Percentiles rank a stretch among this genome's conserved stretches.
Conservation (phyloP, 116 monocot genomes). For the Iris pallida region DNA sequence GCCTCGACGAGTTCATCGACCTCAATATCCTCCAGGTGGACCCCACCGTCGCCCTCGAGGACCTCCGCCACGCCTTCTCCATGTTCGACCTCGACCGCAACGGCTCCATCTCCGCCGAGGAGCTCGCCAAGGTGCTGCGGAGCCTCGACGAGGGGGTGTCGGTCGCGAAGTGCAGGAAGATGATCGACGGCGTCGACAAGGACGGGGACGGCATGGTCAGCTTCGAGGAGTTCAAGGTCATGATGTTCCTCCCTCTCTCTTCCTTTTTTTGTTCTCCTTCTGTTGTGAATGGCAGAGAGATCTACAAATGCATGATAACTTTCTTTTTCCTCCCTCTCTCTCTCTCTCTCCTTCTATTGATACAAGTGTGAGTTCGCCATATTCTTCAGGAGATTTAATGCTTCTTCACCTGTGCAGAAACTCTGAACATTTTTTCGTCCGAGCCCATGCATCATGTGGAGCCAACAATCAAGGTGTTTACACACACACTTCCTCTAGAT, state of each 20-base stretch:
- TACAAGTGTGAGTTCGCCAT: neutral
- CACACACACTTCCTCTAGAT: neutral
- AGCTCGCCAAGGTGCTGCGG: no score
- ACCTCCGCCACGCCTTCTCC: no score
- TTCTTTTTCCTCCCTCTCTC: neutral
- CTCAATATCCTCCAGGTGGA: no score
- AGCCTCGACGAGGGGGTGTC: no score
- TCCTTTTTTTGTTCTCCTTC: neutral
- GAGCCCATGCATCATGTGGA: slow-evolving; percentile 90
- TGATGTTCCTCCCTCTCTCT: neutral
- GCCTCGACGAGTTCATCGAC: no score
- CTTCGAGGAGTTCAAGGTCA: no score
- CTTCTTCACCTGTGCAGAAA: slow-evolving; percentile 83
- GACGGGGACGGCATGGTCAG: no score
- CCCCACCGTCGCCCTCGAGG: no score
- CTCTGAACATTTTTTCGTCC: slow-evolving; percentile 91
- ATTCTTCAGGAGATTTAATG: slow-evolving; percentile 44
- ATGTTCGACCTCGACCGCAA: no score
- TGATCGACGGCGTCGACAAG: no score
- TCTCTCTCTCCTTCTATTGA: neutral
- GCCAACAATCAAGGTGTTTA: slow-evolving; percentile 48
- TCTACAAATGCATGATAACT: slow-evolving; percentile 13
- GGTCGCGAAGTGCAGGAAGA: no score
- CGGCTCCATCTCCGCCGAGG: no score
- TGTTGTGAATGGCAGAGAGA: slow-evolving; percentile 8